phyloP scores from a whole-genome alignment of 2,329 filamentous ascomycete genomes.

The Ramularia endophylla region DNA sequence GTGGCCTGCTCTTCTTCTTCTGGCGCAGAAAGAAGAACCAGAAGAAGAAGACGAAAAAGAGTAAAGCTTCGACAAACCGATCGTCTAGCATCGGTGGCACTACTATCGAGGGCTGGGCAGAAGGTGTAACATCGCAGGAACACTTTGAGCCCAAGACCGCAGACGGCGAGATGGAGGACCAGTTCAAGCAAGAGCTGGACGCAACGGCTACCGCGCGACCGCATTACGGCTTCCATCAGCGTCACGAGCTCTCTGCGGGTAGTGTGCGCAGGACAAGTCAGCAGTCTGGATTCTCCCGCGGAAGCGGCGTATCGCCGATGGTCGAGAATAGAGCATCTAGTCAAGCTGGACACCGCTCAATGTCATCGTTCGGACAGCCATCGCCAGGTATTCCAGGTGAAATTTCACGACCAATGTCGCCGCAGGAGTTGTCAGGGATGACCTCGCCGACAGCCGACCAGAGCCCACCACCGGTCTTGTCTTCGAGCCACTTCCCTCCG shows the following conservation, averaged over 20 bases:
- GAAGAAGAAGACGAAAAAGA: slow-evolving; percentile 6
- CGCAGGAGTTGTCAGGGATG: too few relatives aligned
- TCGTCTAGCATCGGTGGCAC: slow-evolving; percentile 13
- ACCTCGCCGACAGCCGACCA: too few relatives aligned
- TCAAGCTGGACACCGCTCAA: background rate
- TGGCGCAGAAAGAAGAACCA: slow-evolving; percentile 4
- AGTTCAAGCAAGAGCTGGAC: slow-evolving; percentile 16
- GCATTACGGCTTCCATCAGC: slow-evolving; percentile 8
- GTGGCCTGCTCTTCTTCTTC: slow-evolving; percentile 8
- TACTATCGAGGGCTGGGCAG: slow-evolving; percentile 9
- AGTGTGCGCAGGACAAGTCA: slow-evolving; percentile 10
- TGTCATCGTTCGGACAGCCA: background rate
- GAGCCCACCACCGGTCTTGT: too few relatives aligned
- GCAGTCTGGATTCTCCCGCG: slow-evolving; percentile 11
- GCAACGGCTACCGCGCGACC: slow-evolving; percentile 9
- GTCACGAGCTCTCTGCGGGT: slow-evolving; percentile 9
- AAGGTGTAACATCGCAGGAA: slow-evolving; percentile 4
- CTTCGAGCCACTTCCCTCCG: too few relatives aligned
- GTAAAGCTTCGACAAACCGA: slow-evolving; percentile 1
- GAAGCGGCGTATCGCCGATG: slow-evolving; percentile 12
- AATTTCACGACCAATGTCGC: too few relatives aligned
- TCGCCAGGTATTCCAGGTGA: too few relatives aligned
- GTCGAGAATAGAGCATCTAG: slow-evolving; percentile 2
- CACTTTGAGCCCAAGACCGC: slow-evolving; percentile 9
- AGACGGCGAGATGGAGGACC: slow-evolving; percentile 6